Evolutionary conservation across 2,329 filamentous ascomycete genomes (phyloP).

Genomic region (Sordariomycetes sp.): DNA sequence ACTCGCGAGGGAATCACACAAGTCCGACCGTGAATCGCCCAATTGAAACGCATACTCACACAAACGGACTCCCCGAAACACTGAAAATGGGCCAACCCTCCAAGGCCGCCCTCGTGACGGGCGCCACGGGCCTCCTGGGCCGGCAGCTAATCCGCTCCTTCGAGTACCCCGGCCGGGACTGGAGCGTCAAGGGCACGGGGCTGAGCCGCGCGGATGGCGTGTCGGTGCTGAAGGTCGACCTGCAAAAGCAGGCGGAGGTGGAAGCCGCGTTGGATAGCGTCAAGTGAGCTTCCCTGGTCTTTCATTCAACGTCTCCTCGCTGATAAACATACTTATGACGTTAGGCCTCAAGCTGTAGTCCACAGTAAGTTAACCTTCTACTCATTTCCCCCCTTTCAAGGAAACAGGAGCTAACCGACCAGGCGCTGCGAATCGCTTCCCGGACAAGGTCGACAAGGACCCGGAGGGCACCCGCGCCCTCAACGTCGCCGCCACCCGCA

Average conservation of each 20-base stretch:
- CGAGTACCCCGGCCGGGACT: slow-evolving; percentile 41
- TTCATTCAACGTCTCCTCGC: neutral
- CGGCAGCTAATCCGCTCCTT: slow-evolving; percentile 68
- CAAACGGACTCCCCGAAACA: neutral
- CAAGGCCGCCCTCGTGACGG: slow-evolving; percentile 61
- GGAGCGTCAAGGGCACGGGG: slow-evolving; percentile 63
- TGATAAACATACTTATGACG: neutral
- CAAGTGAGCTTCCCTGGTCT: slow-evolving; percentile 31
- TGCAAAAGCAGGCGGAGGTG: slow-evolving; percentile 35
- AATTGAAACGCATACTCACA: neutral
- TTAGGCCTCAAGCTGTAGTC: slow-evolving; percentile 64
- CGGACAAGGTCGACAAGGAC: slow-evolving; percentile 74
- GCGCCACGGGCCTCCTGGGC: slow-evolving; percentile 75
- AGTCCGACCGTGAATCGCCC: neutral
- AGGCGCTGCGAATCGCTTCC: slow-evolving; percentile 82
- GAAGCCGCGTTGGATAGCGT: slow-evolving; percentile 37
- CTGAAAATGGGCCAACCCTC: neutral
- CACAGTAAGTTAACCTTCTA: slow-evolving; percentile 50
- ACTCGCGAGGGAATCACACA: neutral
- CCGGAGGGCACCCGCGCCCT: slow-evolving; percentile 63
- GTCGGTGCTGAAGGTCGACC: slow-evolving; percentile 50
- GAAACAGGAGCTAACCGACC: neutral
- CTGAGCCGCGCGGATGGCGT: slow-evolving; percentile 63
- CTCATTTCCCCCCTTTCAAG: neutral
- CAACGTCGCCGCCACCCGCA: slow-evolving; percentile 61